phyloP scores from a whole-genome alignment of 2,329 filamentous ascomycete species.

The Leptographium procerum region DNA sequence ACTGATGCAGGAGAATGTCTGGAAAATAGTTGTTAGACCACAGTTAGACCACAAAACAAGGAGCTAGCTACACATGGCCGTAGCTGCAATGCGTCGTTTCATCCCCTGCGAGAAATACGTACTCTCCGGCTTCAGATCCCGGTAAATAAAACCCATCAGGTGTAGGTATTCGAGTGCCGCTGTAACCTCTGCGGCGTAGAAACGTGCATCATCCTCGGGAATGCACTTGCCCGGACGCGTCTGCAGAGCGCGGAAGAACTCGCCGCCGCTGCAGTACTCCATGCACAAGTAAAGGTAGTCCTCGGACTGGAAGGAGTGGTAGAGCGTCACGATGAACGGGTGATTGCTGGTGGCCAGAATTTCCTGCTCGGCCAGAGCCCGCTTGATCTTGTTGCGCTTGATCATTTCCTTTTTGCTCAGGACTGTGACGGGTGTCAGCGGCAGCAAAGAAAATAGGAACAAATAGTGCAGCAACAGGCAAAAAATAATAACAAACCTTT shows the following conservation, averaged over 20 bases:
- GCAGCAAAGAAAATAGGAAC: neutral
- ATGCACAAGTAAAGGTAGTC: constrained; percentile 99
- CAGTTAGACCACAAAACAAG: too few relatives aligned
- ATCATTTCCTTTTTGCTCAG: constrained; percentile 99
- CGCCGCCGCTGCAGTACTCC: constrained; percentile 98
- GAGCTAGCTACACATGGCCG: too few relatives aligned
- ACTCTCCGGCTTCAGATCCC: constrained; percentile 97
- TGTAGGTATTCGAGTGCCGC: constrained; percentile 94
- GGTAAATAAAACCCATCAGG: constrained; percentile 98
- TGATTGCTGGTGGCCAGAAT: constrained; percentile 98
- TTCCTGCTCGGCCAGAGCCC: constrained; percentile 92
- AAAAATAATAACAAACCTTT: constrained; percentile 58
- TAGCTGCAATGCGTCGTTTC: neutral
- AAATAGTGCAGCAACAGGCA: neutral
- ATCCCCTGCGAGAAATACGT: constrained; percentile 25
- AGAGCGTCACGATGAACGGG: constrained; percentile 95
- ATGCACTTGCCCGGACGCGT: constrained; percentile 96
- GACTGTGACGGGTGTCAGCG: constrained; percentile 42
- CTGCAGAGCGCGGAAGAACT: constrained; percentile 95
- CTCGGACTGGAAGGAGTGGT: constrained; percentile 98
- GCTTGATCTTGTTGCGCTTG: constrained; percentile 99
- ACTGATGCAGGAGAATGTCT: constrained; percentile 97
- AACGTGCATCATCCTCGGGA: constrained; percentile 88
- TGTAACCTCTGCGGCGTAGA: constrained; percentile 95
- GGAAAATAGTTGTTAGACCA: too few relatives aligned